Evolutionary conservation across 441 rosid species (phyloP), one percentile per base, ranked within the genome.

Genomic region (Brassica hybrid): DNA sequence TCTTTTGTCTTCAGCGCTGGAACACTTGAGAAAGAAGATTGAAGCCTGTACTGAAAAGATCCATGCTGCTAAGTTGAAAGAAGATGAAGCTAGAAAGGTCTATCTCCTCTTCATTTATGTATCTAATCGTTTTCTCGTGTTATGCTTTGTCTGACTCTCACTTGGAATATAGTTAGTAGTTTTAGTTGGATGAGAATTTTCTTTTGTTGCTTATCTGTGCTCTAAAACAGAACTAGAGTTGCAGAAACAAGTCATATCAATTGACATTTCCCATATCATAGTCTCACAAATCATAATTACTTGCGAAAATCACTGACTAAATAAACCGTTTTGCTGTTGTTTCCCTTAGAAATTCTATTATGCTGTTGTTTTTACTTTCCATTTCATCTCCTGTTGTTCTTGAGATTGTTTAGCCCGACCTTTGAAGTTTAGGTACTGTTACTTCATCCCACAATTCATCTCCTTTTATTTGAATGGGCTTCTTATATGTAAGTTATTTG

Each of bases 21-120:
- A 93, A 82, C 93, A 80, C 56, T 59, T 95, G 89, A 88, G 99
- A 81, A 95, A 86, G 94, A 93, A 92, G 82, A 89, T 95, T 72
- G 97, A 95, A 86, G 64, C 73, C 27, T 75, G 89, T n/a, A 89
- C 94, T 5, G 98, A 95, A 80, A 88, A 81, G 85, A 86, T 91
- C 77, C 92, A 70, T 71, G 73, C 65, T 50, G 96, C 95, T 34
- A 91, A 85, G 90, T 81, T 82, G 73, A 93, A 82, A 78, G 97
- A 93, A 85, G 96, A 90, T 71, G 88, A 90, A 83, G 97, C 97
- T 16, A 80, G 68, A 18, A 89, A 93, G 99, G 96, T 94, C 78
- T 77, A 82, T 76, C 36, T 54, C 81, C 80, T 71, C 57, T 34
- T 12, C 23, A 52, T n/a, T 71, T 12, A 36, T 71, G 10, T 34